These are phyloP conservation scores for Rhododendron vialii DNA, from an alignment of 148 eudicot species.

Conservation along the genomic window DNA sequence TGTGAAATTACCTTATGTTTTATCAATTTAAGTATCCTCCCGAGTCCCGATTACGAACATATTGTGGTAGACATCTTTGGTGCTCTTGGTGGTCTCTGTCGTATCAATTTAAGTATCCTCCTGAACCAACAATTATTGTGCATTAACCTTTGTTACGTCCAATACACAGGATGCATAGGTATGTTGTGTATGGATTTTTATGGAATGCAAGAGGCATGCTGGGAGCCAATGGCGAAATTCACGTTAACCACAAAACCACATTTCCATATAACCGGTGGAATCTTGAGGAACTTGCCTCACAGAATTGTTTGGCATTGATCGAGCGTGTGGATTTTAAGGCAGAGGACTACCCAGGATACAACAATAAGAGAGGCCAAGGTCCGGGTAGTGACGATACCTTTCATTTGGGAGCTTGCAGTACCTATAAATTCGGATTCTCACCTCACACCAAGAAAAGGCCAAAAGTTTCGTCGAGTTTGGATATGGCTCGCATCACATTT, in stretches of 20 bases:
- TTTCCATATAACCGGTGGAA: constrained; percentile 49
- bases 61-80: neutral
- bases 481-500: no score
- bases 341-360: constrained; percentile 61
- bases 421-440: constrained; percentile 40
- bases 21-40: no score
- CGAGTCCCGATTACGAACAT: no score
- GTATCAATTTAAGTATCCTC: neutral
- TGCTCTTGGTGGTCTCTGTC: neutral
- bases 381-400: constrained; percentile 45
- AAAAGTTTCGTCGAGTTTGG: neutral
- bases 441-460: neutral
- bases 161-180: constrained; percentile 35
- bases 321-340: constrained; percentile 30
- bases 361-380: constrained; percentile 59
- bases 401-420: constrained; percentile 44
- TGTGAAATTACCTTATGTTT: neutral
- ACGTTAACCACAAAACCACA: constrained; percentile 54
- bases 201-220: constrained; percentile 51
- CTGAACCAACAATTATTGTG: neutral
- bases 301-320: constrained; percentile 21
- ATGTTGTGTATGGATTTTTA: constrained; percentile 48
- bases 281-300: constrained; percentile 36
- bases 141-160: neutral
- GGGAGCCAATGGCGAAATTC: constrained; percentile 46